phyloP scores from a whole-genome alignment of 2,329 filamentous ascomycete species.

The Magnaporthiopsis rhizophila region DNA sequence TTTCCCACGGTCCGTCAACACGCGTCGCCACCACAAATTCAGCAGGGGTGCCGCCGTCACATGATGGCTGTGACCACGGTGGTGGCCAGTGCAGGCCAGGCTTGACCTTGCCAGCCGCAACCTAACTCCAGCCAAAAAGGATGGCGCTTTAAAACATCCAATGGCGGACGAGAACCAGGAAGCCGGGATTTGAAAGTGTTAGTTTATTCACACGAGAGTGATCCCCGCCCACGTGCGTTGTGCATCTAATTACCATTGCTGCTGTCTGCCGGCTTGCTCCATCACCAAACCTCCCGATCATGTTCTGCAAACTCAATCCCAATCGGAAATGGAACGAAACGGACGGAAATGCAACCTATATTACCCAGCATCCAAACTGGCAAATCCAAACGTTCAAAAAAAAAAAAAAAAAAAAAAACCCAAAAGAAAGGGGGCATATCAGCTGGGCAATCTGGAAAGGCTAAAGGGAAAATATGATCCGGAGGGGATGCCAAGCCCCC shows the following conservation, averaged over 20 bases:
- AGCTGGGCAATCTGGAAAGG: no score
- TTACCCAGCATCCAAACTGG: not conserved
- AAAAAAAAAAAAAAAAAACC: no score
- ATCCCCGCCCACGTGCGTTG: not conserved
- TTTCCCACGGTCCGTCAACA: not conserved
- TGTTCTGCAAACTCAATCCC: not conserved
- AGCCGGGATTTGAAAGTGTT: not conserved
- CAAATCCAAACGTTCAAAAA: not conserved
- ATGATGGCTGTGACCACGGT: not conserved
- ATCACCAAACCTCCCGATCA: not conserved
- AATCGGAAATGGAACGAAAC: not conserved
- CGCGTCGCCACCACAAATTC: not conserved
- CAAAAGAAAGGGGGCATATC: not conserved
- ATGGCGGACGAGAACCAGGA: not conserved
- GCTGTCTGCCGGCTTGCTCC: not conserved
- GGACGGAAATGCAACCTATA: not conserved
- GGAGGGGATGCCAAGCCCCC: not conserved
- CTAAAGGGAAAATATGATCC: not conserved
- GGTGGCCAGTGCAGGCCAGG: not conserved
- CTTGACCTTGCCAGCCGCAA: not conserved
- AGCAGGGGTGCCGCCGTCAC: not conserved
- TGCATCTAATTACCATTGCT: not conserved
- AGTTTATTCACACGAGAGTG: not conserved
- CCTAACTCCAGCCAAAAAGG: not conserved
- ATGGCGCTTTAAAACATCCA: not conserved